Evolutionary conservation across 345 rosid genomes (phyloP).

Genomic region (Atalantia buxifolia): DNA sequence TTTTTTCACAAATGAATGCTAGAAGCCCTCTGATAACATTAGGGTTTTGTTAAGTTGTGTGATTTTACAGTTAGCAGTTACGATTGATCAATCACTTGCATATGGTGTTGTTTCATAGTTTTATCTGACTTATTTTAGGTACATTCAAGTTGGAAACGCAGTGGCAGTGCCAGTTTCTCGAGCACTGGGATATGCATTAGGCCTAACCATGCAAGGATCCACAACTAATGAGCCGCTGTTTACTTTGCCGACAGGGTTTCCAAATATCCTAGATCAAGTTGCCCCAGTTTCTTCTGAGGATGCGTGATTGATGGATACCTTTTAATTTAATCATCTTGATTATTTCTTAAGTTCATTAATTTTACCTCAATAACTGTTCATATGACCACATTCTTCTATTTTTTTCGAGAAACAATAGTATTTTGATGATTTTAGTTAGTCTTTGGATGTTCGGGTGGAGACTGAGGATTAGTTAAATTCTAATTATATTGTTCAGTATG

Average conservation of each 20-base stretch:
- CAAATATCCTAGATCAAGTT: slow-evolving; percentile 4
- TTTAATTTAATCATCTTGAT: neutral
- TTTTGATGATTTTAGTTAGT: too few relatives aligned
- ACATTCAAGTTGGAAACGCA: slow-evolving; percentile 76
- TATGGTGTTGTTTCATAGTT: neutral
- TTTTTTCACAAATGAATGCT: neutral
- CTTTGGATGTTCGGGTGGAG: neutral
- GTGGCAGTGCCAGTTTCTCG: slow-evolving; percentile 74
- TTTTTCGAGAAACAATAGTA: neutral
- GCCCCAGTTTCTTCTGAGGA: slow-evolving; percentile 32
- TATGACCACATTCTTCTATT: neutral
- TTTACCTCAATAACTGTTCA: neutral
- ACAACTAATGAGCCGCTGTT: slow-evolving; percentile 27
- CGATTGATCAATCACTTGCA: neutral
- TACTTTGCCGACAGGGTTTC: slow-evolving; percentile 36
- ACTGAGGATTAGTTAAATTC: neutral
- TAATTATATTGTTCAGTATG: neutral
- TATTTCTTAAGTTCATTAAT: neutral
- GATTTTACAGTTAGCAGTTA: neutral
- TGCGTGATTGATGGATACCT: neutral
- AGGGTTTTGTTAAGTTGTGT: too few relatives aligned
- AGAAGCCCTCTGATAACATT: too few relatives aligned
- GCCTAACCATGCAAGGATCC: slow-evolving; percentile 35
- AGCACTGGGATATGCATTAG: slow-evolving; percentile 59
- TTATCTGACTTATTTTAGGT: slow-evolving; percentile 28